Evolutionary conservation across 2,329 filamentous ascomycete species (phyloP), one percentile per base, ranked within the genome.

Genomic region (Byssothecium circinans): DNA sequence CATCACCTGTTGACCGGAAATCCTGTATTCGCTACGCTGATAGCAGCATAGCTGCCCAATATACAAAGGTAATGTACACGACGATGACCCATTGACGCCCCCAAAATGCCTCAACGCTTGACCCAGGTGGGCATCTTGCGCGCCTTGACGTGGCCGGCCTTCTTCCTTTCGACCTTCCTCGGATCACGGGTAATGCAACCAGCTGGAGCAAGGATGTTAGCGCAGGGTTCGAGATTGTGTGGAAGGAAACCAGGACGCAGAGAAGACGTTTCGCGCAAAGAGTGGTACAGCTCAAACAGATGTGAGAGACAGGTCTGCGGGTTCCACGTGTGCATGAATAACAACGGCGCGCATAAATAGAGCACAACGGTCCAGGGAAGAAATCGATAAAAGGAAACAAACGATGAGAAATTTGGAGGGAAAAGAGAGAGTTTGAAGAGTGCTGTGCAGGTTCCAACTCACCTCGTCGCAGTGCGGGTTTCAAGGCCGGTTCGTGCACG

Each of bases 71-170:
- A 61, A 47, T 58, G 53, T 63, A 64, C 49, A 58, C 54, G 73
- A 58, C 42, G 38, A 29, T 41, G 39, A 44, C 15, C n/a, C n/a
- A n/a, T n/a, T n/a, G n/a, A n/a, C n/a, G n/a, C 45, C 52, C 29
- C 10, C 14, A 32, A 5, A 4, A 5, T 23, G 12, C 18, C 51
- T 69, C 57, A 86, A 71, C 83, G 79, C 84, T 96, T 97, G 81
- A 97, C 91, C 94, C 95, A 99, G 64, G 94, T 83, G 51, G 92
- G 92, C 84, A 88, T 95, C 85, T 99, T 99, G 75, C 94, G 88
- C 49, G 94, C 92, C 82, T 99, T 99, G 76, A 95, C 75, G 67
- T 90, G 89, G 61, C 94, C 95, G 47, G 90, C 84, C 83, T 99
- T 97, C 86, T 99, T 99, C 72, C 94, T 92, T 77, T 99, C 94